A percentile compares a stretch with the other conserved stretches of the same genome.
These are phyloP conservation scores for Penicillium paneum DNA, from an alignment of 2,329 filamentous ascomycete genomes.

Conservation along the genomic window DNA sequence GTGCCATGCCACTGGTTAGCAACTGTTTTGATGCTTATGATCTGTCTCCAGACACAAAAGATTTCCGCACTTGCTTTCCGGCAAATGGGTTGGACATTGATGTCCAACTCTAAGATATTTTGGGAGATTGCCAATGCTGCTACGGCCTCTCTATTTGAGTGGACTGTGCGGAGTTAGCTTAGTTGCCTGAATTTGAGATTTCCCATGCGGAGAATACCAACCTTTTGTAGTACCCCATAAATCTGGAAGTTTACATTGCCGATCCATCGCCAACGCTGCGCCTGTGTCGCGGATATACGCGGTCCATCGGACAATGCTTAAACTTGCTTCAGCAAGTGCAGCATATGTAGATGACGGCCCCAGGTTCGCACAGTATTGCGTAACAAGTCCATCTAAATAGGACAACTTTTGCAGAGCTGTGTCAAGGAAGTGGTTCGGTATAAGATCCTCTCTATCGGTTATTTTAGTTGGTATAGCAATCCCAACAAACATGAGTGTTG, in stretches of 20 bases:
- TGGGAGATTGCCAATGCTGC: neutral
- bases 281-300: constrained; percentile 26
- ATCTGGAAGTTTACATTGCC: constrained; percentile 16
- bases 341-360: constrained; percentile 19
- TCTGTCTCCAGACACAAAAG: constrained; percentile 17
- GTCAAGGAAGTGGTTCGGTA: constrained; percentile 15
- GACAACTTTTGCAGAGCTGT: constrained; percentile 14
- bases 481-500: constrained; percentile 23
- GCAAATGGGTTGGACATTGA: constrained; percentile 11
- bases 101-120: constrained; percentile 1
- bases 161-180: neutral
- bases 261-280: constrained; percentile 17
- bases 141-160: neutral
- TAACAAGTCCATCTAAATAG: constrained; percentile 14
- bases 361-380: constrained; percentile 17
- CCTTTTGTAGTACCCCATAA: constrained; percentile 1
- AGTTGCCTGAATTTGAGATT: neutral
- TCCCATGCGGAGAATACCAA: neutral
- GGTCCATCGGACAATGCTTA: constrained; percentile 22
- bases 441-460: neutral
- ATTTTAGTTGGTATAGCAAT: constrained; percentile 16
- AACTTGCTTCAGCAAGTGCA: constrained; percentile 17
- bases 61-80: constrained; percentile 14
- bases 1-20: neutral
- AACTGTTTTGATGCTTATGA: constrained; percentile 14